Evolutionary conservation across 225 moss, liverwort and hornwort genomes (phyloP), one percentile per base, ranked within the genome.

Genomic region (Thuidium tamariscinum): DNA sequence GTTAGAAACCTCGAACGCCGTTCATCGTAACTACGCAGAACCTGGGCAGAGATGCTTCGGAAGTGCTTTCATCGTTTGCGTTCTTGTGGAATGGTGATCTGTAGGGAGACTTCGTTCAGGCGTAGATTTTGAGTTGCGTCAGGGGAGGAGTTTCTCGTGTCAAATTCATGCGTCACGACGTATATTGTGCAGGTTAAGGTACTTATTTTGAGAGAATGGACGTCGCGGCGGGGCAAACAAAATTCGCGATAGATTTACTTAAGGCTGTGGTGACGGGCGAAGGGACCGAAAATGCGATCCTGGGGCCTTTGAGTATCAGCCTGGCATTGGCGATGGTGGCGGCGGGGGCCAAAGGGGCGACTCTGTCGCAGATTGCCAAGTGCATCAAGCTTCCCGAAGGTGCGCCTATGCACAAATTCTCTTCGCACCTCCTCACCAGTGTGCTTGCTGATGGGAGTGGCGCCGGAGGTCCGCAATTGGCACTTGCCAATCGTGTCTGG

Each of bases 231-330:
- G 93, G 88, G 23, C 94, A 92, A 82, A 85, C 91, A 10, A 89
- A 92, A 88, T 95, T 97, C 65, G 81, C 96, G 3, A 19, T 95
- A 44, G 92, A 95, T 11, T 62, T 99, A 29, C 92, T 87, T 39
- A 91, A 96, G 76, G 89, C 89, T 63, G 91, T 96, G 60, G 89
- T 93, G 61, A 86, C 84, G 77, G 86, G 81, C 42, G 77, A 88
- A 63, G 93, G 85, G 79, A 84, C 88, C 65, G 89, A 88, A 41
- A 97, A 99, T 90, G 94, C 88, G 75, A 90, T 93, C 30, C 60
- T 99, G 83, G 95, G 96, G 32, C 96, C 98, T 7, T 80, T 96
- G 55, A 93, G 98, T 82, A 90, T 97, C 67, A 90, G 87, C 30
- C 52, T 94, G 51, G 91, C 95, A 20, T 88, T 97, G 73, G 92